Evolutionary conservation across 768 basidiomycete species (phyloP).

Genomic region (Naematelia encephala): DNA sequence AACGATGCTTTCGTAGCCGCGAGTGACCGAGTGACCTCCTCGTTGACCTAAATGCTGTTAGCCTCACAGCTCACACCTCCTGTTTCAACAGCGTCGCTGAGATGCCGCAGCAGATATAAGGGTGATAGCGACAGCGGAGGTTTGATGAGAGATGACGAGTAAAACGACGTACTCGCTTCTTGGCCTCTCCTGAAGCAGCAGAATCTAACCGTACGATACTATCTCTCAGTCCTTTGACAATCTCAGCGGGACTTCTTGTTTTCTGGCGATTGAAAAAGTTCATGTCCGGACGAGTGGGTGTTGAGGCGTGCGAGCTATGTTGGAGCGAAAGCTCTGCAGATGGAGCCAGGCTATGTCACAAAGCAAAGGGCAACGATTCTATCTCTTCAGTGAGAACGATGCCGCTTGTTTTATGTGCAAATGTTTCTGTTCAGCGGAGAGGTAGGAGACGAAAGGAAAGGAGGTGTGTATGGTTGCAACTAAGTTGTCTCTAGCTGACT

Average conservation of each 20-base stretch:
- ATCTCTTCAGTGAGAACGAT: no score
- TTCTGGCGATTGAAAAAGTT: slow-evolving; percentile 45
- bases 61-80: slow-evolving; percentile 1
- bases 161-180: slow-evolving; percentile 16
- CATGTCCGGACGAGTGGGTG: slow-evolving; percentile 17
- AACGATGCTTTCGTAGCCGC: slow-evolving; percentile 25
- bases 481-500: no score
- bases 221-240: slow-evolving; percentile 34
- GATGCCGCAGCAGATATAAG: not conserved
- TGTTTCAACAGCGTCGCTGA: not conserved
- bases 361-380: no score
- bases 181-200: slow-evolving; percentile 23
- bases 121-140: not conserved
- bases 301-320: not conserved
- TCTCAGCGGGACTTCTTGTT: slow-evolving; percentile 35
- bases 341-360: no score
- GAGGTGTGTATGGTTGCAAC: no score
- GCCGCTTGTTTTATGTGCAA: no score
- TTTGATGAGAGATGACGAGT: slow-evolving; percentile 1
- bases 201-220: slow-evolving; percentile 33
- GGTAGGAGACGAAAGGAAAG: no score
- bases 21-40: slow-evolving; percentile 34
- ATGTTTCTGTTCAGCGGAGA: no score
- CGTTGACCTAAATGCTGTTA: slow-evolving; percentile 18
- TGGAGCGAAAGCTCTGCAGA: no score